Conservation (phyloP, 345 rosid species). For the Rhodomyrtus tomentosa region DNA sequence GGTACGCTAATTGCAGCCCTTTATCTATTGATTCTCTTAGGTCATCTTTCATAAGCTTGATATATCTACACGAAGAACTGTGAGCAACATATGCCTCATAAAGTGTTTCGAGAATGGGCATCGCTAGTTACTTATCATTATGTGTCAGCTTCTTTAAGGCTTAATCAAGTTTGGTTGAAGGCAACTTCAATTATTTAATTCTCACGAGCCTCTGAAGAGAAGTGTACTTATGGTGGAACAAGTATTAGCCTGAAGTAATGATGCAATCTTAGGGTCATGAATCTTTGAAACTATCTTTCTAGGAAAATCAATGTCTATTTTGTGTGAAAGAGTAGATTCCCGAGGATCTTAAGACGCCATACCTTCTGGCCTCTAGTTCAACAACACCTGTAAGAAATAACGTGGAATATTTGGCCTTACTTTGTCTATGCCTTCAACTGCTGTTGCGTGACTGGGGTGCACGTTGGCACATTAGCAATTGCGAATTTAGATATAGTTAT, state of each 20-base stretch:
- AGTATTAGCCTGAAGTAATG: background rate
- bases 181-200: background rate
- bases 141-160: background rate
- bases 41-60: background rate
- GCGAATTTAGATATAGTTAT: background rate
- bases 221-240: background rate
- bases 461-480: background rate
- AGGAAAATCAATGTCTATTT: background rate
- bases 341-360: background rate
- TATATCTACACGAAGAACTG: background rate
- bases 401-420: background rate
- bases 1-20: constrained; percentile 24
- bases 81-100: background rate
- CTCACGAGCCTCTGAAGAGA: background rate
- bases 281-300: background rate
- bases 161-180: background rate
- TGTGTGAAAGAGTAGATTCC: background rate
- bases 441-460: background rate
- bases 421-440: background rate
- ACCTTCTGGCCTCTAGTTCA: background rate
- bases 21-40: background rate
- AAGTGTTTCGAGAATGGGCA: background rate
- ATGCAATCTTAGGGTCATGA: background rate
- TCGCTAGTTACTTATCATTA: background rate
- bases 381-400: background rate